These are phyloP conservation scores for Xerocomus spinulosus DNA, from an alignment of 768 basidiomycete species.

Conservation along the genomic window DNA sequence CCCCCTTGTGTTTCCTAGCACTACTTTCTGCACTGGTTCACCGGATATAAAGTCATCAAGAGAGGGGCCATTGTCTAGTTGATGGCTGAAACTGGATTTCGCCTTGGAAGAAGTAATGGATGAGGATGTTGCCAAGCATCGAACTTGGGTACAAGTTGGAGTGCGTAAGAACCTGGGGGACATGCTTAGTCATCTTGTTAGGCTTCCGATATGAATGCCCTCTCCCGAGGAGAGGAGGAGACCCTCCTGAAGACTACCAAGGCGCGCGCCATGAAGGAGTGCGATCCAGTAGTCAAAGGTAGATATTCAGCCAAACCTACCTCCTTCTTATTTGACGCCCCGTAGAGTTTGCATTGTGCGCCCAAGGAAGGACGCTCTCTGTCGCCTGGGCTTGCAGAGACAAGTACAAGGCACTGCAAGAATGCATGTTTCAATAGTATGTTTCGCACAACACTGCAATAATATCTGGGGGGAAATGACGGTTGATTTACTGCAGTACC, in stretches of 20 bases:
- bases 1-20: conserved; percentile 70
- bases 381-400: conserved; percentile 81
- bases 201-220: conserved; percentile 58
- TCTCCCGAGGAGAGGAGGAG: conserved; percentile 87
- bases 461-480: background rate
- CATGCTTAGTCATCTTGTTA: conserved; percentile 3
- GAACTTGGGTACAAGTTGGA: conserved; percentile 24
- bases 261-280: conserved; percentile 71
- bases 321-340: background rate
- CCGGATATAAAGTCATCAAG: conserved; percentile 80
- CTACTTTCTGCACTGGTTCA: conserved; percentile 49
- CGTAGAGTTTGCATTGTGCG: conserved; percentile 82
- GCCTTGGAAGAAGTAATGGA: conserved; percentile 19
- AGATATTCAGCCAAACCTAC: background rate
- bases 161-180: conserved; percentile 14
- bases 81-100: conserved; percentile 45
- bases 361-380: conserved; percentile 73
- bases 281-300: conserved; percentile 72
- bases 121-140: conserved; percentile 48
- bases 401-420: conserved; percentile 64
- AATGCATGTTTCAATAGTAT: conserved; percentile 78
- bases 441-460: conserved; percentile 26
- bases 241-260: conserved; percentile 80
- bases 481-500: conserved; percentile 42
- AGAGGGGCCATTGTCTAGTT: conserved; percentile 61